These are phyloP conservation scores for Penicillium sp. DNA, from an alignment of 2,329 filamentous ascomycete species.

Conservation along the genomic window DNA sequence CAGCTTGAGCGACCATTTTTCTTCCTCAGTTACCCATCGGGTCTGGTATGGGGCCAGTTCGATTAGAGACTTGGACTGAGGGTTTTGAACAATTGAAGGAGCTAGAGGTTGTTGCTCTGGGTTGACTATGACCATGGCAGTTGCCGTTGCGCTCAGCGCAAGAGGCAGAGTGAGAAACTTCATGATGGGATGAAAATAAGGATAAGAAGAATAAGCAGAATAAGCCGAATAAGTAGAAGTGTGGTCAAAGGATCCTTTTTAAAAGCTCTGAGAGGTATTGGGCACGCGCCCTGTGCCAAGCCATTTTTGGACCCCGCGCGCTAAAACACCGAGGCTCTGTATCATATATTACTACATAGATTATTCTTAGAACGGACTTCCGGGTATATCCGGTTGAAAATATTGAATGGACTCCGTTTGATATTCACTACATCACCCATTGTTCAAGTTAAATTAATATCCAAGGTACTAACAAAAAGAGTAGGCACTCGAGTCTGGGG, in stretches of 20 bases:
- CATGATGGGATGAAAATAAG: slow-evolving; percentile 27
- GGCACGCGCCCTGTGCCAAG: slow-evolving; percentile 24
- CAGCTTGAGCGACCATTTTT: slow-evolving; percentile 88
- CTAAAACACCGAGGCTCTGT: slow-evolving; percentile 10
- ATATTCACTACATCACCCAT: not conserved
- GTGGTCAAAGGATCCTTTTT: slow-evolving; percentile 4
- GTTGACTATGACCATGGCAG: slow-evolving; percentile 33
- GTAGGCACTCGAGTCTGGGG: not conserved
- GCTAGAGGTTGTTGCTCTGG: slow-evolving; percentile 33
- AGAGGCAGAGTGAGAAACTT: slow-evolving; percentile 36
- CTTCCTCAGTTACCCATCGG: slow-evolving; percentile 84
- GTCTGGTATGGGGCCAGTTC: slow-evolving; percentile 82
- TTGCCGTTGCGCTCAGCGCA: slow-evolving; percentile 36
- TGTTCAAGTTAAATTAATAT: not conserved
- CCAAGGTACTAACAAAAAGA: not conserved
- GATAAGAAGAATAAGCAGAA: not conserved
- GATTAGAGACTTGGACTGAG: slow-evolving; percentile 62
- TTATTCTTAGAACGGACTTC: not conserved
- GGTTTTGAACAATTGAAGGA: slow-evolving; percentile 26
- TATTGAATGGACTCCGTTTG: not conserved
- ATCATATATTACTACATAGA: not conserved
- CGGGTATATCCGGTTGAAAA: not conserved
- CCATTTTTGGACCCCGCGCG: slow-evolving; percentile 24
- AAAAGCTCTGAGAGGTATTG: slow-evolving; percentile 11
- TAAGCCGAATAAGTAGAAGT: not conserved